Evolutionary conservation across 2,329 filamentous ascomycete species (phyloP).

Genomic region (Xylariaceae sp.): DNA sequence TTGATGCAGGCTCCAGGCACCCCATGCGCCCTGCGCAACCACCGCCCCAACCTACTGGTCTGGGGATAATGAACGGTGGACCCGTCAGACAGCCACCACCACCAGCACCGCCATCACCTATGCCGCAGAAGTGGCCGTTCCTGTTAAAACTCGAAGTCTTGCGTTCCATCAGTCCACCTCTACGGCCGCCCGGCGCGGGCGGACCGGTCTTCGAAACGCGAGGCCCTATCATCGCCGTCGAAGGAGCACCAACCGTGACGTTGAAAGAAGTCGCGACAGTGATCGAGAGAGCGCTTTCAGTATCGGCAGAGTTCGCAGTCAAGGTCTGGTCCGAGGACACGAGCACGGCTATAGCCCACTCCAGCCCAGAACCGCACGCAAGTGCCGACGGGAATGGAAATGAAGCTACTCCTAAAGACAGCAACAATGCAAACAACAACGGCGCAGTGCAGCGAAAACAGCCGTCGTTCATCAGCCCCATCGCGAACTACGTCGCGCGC

Average conservation of each 20-base stretch:
- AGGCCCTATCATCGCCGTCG: slow-evolving; percentile 80
- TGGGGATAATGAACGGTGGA: slow-evolving; percentile 17
- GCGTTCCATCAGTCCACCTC: slow-evolving; percentile 69
- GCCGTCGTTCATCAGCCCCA: slow-evolving; percentile 36
- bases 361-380: slow-evolving; percentile 16
- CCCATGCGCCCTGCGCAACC: slow-evolving; percentile 6
- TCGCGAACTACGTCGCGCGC: slow-evolving; percentile 62
- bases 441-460: slow-evolving; percentile 7
- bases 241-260: slow-evolving; percentile 62
- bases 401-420: slow-evolving; percentile 1
- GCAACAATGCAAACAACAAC: neutral
- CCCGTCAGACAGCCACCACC: slow-evolving; percentile 7
- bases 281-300: slow-evolving; percentile 61
- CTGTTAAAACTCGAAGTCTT: slow-evolving; percentile 75
- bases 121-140: slow-evolving; percentile 56
- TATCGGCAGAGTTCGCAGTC: slow-evolving; percentile 45
- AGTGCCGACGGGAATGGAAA: slow-evolving; percentile 1
- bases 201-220: slow-evolving; percentile 45
- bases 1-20: slow-evolving; percentile 17
- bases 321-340: slow-evolving; percentile 43
- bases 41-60: slow-evolving; percentile 13
- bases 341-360: slow-evolving; percentile 15
- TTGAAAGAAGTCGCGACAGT: slow-evolving; percentile 58
- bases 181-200: slow-evolving; percentile 41
- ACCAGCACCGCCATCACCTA: slow-evolving; percentile 4